A percentile compares a stretch with the other conserved stretches of the same genome.
phyloP scores from a whole-genome alignment of 495 filamentous ascomycete species.

The Xylaria scruposa region DNA sequence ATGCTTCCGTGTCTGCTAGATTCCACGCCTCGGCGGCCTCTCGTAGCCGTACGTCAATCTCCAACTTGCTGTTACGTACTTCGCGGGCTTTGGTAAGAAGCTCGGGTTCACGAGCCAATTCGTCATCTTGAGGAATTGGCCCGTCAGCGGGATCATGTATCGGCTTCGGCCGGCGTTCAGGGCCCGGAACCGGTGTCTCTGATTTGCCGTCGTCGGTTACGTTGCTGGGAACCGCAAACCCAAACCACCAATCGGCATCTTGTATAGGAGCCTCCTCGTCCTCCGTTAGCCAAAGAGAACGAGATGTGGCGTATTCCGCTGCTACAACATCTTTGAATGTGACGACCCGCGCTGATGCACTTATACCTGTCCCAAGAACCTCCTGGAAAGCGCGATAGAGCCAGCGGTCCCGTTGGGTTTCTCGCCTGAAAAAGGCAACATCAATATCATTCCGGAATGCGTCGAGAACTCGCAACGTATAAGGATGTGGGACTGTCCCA shows the following conservation, averaged over 20 bases:
- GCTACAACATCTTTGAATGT: slow-evolving; percentile 85
- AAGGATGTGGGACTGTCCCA: slow-evolving; percentile 88
- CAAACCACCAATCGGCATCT: slow-evolving; percentile 87
- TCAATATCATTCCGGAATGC: slow-evolving; percentile 60
- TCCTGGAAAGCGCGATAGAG: slow-evolving; percentile 73
- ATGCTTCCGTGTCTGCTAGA: slow-evolving; percentile 88
- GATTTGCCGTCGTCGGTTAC: slow-evolving; percentile 59
- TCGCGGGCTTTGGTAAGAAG: slow-evolving; percentile 67
- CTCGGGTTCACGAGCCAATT: slow-evolving; percentile 61
- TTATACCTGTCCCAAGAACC: slow-evolving; percentile 64
- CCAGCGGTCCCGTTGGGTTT: slow-evolving; percentile 85
- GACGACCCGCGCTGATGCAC: slow-evolving; percentile 67
- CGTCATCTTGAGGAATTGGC: slow-evolving; percentile 55
- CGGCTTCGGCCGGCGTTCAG: slow-evolving; percentile 46
- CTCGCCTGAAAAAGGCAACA: slow-evolving; percentile 72
- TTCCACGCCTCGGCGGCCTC: slow-evolving; percentile 89
- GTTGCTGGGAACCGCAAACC: slow-evolving; percentile 75
- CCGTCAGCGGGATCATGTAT: slow-evolving; percentile 53
- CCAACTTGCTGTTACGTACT: slow-evolving; percentile 53
- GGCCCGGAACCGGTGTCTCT: slow-evolving; percentile 56
- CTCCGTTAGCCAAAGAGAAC: slow-evolving; percentile 81
- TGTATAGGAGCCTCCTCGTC: slow-evolving; percentile 64
- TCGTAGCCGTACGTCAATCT: slow-evolving; percentile 53
- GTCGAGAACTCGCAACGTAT: slow-evolving; percentile 71
- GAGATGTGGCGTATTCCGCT: slow-evolving; percentile 59